Evolutionary conservation across 1,284 basidiomycete species (phyloP).

Genomic region (Neolentinus lepideus): DNA sequence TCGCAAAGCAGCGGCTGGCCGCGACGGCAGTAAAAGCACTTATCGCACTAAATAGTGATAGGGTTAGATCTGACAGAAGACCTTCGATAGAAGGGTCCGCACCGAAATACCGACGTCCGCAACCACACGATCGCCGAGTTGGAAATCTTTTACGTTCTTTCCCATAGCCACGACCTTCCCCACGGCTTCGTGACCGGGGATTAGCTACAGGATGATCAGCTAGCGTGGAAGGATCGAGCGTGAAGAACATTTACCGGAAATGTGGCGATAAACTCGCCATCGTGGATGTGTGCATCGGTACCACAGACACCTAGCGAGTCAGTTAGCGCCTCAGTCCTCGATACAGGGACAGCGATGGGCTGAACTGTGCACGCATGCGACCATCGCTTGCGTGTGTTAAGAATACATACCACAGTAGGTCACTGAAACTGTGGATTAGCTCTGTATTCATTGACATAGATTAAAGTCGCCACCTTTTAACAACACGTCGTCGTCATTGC

Average conservation of each 20-base stretch:
- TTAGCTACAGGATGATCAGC: conserved; percentile 25
- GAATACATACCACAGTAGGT: neutral
- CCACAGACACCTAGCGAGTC: conserved; percentile 36
- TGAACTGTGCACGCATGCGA: neutral
- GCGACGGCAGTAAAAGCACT: conserved; percentile 54
- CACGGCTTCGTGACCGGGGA: conserved; percentile 55
- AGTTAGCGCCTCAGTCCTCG: conserved; percentile 14
- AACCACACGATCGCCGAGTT: conserved; percentile 49
- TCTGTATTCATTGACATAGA: neutral
- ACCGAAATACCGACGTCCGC: conserved; percentile 45
- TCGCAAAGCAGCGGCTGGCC: conserved; percentile 50
- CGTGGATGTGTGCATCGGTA: conserved; percentile 53
- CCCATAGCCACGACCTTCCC: conserved; percentile 45
- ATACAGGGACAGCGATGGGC: conserved; percentile 8
- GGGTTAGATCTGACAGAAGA: conserved; percentile 2
- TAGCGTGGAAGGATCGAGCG: neutral
- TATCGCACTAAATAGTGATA: conserved; percentile 31
- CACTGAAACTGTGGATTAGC: neutral
- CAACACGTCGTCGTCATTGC: conserved; percentile 44
- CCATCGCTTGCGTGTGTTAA: neutral
- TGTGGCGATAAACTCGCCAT: conserved; percentile 53
- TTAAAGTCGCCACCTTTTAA: conserved; percentile 36
- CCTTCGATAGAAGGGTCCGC: conserved; percentile 10
- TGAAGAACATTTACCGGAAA: conserved; percentile 33
- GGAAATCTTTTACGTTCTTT: conserved; percentile 45